Evolutionary conservation across 805 yeast species (phyloP), one percentile per base, ranked within the genome.

Genomic region (Zygosaccharomyces bailii): DNA sequence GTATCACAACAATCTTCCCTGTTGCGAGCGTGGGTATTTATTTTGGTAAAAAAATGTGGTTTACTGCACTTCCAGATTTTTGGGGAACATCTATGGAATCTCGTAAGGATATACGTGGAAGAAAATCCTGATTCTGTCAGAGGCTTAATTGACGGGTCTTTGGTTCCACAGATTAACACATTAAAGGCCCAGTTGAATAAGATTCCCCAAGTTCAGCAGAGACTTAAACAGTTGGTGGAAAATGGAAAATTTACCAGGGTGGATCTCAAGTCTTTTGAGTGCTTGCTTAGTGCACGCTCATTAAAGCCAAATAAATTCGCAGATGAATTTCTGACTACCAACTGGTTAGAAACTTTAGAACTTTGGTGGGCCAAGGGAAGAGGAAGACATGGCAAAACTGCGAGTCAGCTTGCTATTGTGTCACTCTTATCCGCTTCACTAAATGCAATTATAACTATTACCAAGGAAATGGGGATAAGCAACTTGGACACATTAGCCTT

Each of bases 11-110:
- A 82, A 54, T 73, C 80, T 32, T 68, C 68, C 7, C 42, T 61
- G 1, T 60, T 85, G 34, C 71, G 80, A 55, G 47, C 47, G 0
- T 68, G 70, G 66, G 75, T 84, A 3, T 76, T 84, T 43, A 69
- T 68, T 23, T 66, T 77, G 47, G 65, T 81, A 24, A 75, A 74
- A 49, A 60, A 57, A 30, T 71, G 76, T 50, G 84, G 87, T 19
- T 59, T 80, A 11, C 66, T 79, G 20, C 74, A 76, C 48, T 65
- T 82, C 42, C 79, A 76, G 39, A 59, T 84, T n/a, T 68, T 70
- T 16, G 84, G 85, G 3, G 81, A 74, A 36, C 63, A 79, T 1
- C 59, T 79, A 0, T 85, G 95, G 95, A 69, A 82, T 51, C 75
- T 85, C 46, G 71, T 78, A 8, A 72, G 69, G 42, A 67, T 82